phyloP scores from a whole-genome alignment of 352 stramenopile genomes.

The Aphanomyces astaci region DNA sequence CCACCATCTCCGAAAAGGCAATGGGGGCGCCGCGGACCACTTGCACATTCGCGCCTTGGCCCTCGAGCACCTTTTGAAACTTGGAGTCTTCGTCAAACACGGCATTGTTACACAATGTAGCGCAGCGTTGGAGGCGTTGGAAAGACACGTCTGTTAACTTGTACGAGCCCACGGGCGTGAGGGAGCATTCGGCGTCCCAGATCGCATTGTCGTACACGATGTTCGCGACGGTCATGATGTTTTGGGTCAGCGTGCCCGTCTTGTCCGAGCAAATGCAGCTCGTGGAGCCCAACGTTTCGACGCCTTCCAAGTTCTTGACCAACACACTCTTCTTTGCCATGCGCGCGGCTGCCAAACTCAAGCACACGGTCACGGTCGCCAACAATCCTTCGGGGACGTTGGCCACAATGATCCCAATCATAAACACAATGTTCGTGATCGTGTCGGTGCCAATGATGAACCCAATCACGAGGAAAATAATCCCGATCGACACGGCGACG shows the following conservation, averaged over 20 bases:
- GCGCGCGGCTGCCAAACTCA: slow-evolving; percentile 85
- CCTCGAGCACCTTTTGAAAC: slow-evolving; percentile 33
- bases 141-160: slow-evolving; percentile 41
- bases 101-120: slow-evolving; percentile 86
- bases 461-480: slow-evolving; percentile 45
- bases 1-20: slow-evolving; percentile 47
- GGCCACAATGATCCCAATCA: slow-evolving; percentile 94
- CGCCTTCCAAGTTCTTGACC: slow-evolving; percentile 91
- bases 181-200: slow-evolving; percentile 64
- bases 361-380: slow-evolving; percentile 86
- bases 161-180: slow-evolving; percentile 61
- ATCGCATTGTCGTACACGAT: slow-evolving; percentile 67
- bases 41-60: slow-evolving; percentile 14
- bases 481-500: slow-evolving; percentile 34
- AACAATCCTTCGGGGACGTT: slow-evolving; percentile 90
- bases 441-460: slow-evolving; percentile 45
- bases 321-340: slow-evolving; percentile 88
- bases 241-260: slow-evolving; percentile 90
- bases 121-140: slow-evolving; percentile 66
- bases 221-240: slow-evolving; percentile 91
- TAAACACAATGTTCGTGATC: slow-evolving; percentile 78
- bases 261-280: slow-evolving; percentile 94
- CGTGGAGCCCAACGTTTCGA: slow-evolving; percentile 89
- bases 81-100: slow-evolving; percentile 80
- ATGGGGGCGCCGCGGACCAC: slow-evolving; percentile 28